A percentile compares a stretch with the other conserved stretches of the same genome.
phyloP scores from a whole-genome alignment of 2,329 filamentous ascomycete genomes.

The Neonectria faginata region DNA sequence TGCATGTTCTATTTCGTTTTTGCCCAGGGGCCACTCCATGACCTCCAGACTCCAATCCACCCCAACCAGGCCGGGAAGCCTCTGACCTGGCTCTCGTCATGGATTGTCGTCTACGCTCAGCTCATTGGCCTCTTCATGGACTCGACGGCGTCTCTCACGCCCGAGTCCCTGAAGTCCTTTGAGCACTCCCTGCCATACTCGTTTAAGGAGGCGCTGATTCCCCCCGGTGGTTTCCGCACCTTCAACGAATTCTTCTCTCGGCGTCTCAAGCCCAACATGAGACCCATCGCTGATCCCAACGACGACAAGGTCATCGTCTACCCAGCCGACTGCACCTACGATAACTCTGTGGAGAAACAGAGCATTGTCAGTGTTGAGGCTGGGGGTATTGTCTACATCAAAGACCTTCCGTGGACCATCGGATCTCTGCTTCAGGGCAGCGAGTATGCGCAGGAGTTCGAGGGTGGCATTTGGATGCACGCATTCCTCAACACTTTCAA shows the following conservation, averaged over 20 bases:
- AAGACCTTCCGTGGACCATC: slow-evolving; percentile 54
- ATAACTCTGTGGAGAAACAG: slow-evolving; percentile 37
- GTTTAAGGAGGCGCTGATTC: slow-evolving; percentile 48
- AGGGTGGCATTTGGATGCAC: slow-evolving; percentile 56
- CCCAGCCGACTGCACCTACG: slow-evolving; percentile 54
- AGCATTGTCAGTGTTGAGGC: slow-evolving; percentile 42
- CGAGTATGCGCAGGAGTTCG: slow-evolving; percentile 48
- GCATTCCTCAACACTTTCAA: slow-evolving; percentile 54
- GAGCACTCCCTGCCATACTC: slow-evolving; percentile 47
- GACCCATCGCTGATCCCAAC: slow-evolving; percentile 46
- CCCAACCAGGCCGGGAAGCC: slow-evolving; percentile 46
- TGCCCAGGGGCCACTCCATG: slow-evolving; percentile 48
- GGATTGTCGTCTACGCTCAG: slow-evolving; percentile 54
- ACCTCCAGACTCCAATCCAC: slow-evolving; percentile 40
- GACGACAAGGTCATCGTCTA: slow-evolving; percentile 49
- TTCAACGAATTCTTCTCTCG: slow-evolving; percentile 58
- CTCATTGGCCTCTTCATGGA: slow-evolving; percentile 52
- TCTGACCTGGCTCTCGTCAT: slow-evolving; percentile 51
- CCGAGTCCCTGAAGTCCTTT: slow-evolving; percentile 48
- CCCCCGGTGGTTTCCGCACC: slow-evolving; percentile 48
- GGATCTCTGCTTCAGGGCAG: slow-evolving; percentile 50
- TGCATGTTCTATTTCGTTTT: slow-evolving; percentile 56
- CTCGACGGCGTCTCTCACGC: slow-evolving; percentile 48
- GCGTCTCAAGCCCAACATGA: slow-evolving; percentile 48
- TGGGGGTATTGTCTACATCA: slow-evolving; percentile 49